A percentile compares a stretch with the other conserved stretches of the same genome.
Conservation (phyloP, 345 rosid genomes). For the Diplotaxis tenuifolia region DNA sequence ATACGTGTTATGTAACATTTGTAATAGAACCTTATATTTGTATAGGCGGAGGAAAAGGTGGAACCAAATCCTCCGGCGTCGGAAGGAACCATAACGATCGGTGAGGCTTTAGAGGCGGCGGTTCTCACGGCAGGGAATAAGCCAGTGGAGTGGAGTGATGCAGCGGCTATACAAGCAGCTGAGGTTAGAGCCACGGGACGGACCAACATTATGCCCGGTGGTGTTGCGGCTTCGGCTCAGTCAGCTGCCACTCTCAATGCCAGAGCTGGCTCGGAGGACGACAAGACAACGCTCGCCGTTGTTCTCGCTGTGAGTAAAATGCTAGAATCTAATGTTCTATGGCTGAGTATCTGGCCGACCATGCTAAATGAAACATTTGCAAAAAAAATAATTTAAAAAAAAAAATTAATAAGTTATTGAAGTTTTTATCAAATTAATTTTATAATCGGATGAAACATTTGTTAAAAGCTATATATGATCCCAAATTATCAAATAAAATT, state of each 20-base stretch:
- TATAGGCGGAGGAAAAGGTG: conserved; percentile 27
- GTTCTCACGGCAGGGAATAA: conserved; percentile 68
- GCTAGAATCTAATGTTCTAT: too few relatives aligned
- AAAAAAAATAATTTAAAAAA: too few relatives aligned
- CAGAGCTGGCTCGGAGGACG: conserved; percentile 39
- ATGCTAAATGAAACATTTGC: too few relatives aligned
- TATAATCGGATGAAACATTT: too few relatives aligned
- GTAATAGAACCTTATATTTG: neutral
- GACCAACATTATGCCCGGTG: conserved; percentile 58
- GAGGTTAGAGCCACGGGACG: conserved; percentile 85
- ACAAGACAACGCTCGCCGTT: conserved; percentile 66
- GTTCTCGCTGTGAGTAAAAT: conserved; percentile 49
- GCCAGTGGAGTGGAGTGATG: conserved; percentile 87
- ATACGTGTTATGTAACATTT: too few relatives aligned
- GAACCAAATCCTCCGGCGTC: neutral
- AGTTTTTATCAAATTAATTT: too few relatives aligned
- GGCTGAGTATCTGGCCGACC: too few relatives aligned
- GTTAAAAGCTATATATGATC: too few relatives aligned
- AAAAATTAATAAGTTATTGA: too few relatives aligned
- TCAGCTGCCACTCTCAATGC: conserved; percentile 77
- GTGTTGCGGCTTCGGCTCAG: conserved; percentile 73
- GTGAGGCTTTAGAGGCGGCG: conserved; percentile 76
- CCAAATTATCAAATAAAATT: neutral
- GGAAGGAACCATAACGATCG: conserved; percentile 52
- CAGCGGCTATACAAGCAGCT: conserved; percentile 83